Conservation (phyloP, 108 stramenopile genomes). For the Nannochloropsis salina region DNA sequence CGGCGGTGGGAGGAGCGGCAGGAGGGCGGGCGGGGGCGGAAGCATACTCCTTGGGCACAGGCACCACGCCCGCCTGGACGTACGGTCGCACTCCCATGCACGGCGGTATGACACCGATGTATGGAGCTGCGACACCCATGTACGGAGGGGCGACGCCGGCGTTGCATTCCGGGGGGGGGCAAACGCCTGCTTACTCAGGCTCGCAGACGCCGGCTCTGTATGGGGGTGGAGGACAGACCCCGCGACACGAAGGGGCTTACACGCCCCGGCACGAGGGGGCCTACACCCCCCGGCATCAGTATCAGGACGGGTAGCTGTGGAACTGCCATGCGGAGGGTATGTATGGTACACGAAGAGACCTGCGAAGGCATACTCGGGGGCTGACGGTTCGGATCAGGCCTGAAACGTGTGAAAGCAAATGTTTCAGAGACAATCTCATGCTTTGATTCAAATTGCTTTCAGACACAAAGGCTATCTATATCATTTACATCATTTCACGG, state of each 20-base stretch:
- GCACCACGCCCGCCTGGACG: background rate
- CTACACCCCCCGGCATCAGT: conserved; percentile 9
- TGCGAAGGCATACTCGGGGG: no score
- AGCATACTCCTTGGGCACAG: background rate
- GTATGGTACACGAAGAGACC: no score
- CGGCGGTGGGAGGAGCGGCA: background rate
- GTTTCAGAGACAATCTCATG: no score
- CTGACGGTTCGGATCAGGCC: no score
- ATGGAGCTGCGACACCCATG: background rate
- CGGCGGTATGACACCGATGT: background rate
- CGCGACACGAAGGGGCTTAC: background rate
- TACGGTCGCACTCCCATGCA: background rate
- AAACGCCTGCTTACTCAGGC: background rate
- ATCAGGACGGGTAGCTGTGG: background rate
- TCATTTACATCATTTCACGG: no score
- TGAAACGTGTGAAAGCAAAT: no score
- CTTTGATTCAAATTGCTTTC: no score
- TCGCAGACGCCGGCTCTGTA: background rate
- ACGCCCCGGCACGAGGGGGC: background rate
- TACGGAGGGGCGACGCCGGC: background rate
- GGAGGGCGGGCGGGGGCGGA: background rate
- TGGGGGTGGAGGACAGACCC: background rate
- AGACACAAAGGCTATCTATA: no score
- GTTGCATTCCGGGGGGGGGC: background rate
- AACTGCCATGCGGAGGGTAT: background rate